Conservation (phyloP, 2,329 filamentous ascomycete species). For the Colletotrichum sublineola region DNA sequence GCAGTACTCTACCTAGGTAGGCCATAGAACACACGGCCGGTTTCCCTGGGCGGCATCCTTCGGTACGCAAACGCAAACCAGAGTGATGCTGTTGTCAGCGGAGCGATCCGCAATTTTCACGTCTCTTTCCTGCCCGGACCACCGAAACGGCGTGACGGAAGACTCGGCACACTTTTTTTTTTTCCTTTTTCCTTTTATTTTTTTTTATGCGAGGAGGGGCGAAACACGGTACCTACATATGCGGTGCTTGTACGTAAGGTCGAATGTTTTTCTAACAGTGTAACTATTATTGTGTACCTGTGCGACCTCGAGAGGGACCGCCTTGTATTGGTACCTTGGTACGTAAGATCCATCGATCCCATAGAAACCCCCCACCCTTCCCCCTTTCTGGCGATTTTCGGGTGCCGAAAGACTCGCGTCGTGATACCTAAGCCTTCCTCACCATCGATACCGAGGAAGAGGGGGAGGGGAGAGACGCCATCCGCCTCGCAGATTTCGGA, state of each 20-base stretch:
- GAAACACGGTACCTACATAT: no score
- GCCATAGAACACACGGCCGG: neutral
- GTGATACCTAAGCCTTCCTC: neutral
- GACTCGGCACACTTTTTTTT: neutral
- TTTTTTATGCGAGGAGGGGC: neutral
- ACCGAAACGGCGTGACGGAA: neutral
- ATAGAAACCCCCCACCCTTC: no score
- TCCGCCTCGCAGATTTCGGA: neutral
- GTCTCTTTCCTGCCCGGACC: neutral
- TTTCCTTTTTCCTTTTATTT: no score
- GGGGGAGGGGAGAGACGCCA: neutral
- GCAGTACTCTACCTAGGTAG: neutral
- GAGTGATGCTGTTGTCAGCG: neutral
- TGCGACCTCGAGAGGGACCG: no score
- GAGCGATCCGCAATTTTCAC: neutral
- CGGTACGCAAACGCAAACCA: neutral
- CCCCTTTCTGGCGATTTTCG: neutral
- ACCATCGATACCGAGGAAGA: neutral
- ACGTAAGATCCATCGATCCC: no score
- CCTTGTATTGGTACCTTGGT: no score
- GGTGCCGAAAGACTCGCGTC: neutral
- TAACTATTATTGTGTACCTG: no score
- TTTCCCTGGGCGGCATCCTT: slow-evolving; percentile 5
- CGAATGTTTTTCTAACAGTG: no score
- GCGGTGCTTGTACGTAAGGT: neutral